Base-by-base conservation (phyloP, 208 protist species). In the Novymonas esmeraldas region DNA sequence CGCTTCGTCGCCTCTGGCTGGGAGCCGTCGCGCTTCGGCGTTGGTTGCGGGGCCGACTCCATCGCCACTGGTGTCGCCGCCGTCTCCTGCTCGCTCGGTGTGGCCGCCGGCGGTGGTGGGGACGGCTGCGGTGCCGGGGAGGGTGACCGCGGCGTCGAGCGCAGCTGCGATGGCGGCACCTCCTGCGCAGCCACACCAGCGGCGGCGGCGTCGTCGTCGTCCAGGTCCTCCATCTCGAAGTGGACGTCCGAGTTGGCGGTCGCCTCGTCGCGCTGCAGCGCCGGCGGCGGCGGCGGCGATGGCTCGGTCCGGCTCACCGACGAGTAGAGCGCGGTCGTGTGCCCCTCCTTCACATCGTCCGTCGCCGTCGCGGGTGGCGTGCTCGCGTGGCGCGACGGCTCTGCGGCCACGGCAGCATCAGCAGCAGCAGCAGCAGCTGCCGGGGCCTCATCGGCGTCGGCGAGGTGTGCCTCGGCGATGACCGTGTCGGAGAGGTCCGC, bases 31-130 rank as follows among this genome's bases (percentile, higher is more conserved):
- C 36, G 39, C 67, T 58, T 42, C 42, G 57, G 50, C n/a, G 38
- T 66, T 22, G 67, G 59, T 22, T 55, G 39, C 29, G 57, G 58
- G 2, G 45, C 50, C 14, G 36, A 9, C 10, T 75, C 69, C 52
- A 36, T 28, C n/a, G 61, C 61, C 14, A 42, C 34, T 2, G 61
- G 69, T 6, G 60, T 42, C 3, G 48, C 33, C 0, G 60, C 36
- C 54, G 52, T 54, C 16, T 34, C 55, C 5, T 63, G 52, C 39
- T 36, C 44, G 28, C 22, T 28, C n/a, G 42, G 5, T 10, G 29
- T 3, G 18, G 29, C 33, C 4, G 38, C 44, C 5, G 58, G 42
- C n/a, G 33, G 16, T 18, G 51, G 51, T 18, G 60, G 28, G 7
- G 13, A 2, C 4, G 26, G 38, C 14, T n/a, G 14, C 14, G 24